Base-by-base conservation (phyloP, 2,329 filamentous ascomycete genomes). In the Lachnellula occidentalis region DNA sequence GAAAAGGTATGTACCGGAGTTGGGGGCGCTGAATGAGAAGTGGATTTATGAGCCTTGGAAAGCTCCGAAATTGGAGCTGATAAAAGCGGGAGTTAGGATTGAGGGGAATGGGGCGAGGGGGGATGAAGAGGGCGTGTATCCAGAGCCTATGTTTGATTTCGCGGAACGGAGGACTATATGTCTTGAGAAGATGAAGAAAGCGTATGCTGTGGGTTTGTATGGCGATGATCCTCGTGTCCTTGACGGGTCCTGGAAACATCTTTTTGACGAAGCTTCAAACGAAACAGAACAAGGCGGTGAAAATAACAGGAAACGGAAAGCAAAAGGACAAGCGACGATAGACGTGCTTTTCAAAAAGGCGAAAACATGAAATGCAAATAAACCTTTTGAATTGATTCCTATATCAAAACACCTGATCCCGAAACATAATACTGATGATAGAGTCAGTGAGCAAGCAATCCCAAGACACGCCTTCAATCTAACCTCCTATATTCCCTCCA, bases 1-100 rank as follows among this genome's bases (percentile, higher is more conserved):
- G 46, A 73, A 81, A 22, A 75, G 73, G 39, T 91, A 82, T 70
- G 80, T 87, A 0, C 87, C 88, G 0, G 87, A 91, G 68, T 71
- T 91, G 39, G 74, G 71, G 54, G 64, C 76, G 0, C 75, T 86
- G 58, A 76, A 84, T 14, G 77, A 78, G 51, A 90, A 87, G 69
- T 89, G 80, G 64, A 89, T 92, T 34, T 92, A 90, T 61, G 87
- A 92, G 73, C 88, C 88, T 5, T 88, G 86, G 83, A 90, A 86
- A 66, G 86, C 87, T 42, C 83, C 83, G 2, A 76, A 85, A 39
- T 71, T 71, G 19, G 87, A 90, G 54, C 83, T 89, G 72, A 87
- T 81, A 67, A 82, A 78, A 64, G 88, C 86, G 54, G 80, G 83
- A 0, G 85, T 88, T 50, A 66, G 80, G 17, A 72, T 88, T 51